These are phyloP conservation scores for Albatrellus ellisii DNA, from an alignment of 768 basidiomycete genomes.

Conservation along the genomic window DNA sequence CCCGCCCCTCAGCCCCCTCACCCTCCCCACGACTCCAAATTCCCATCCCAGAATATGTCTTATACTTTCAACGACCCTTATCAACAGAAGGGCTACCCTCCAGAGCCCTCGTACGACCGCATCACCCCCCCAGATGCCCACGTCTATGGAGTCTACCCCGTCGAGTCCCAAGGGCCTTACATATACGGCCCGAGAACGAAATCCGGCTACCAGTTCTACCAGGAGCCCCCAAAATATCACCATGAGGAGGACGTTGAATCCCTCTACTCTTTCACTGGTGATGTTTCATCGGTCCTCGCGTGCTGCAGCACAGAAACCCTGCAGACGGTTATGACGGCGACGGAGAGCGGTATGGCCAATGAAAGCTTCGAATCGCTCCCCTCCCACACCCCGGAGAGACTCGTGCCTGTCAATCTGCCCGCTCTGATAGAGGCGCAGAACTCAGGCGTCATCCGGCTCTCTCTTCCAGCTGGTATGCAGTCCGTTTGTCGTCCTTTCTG, in stretches of 20 bases:
- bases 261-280: slow-evolving; percentile 8
- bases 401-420: slow-evolving; percentile 10
- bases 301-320: slow-evolving; percentile 12
- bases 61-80: not conserved
- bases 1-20: not conserved
- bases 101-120: slow-evolving; percentile 11
- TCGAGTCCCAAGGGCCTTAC: slow-evolving; percentile 9
- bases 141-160: slow-evolving; percentile 12
- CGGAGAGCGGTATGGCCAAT: slow-evolving; percentile 3
- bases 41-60: not conserved
- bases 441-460: slow-evolving; percentile 9
- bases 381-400: slow-evolving; percentile 5
- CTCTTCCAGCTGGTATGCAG: slow-evolving; percentile 10
- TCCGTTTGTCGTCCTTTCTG: no score
- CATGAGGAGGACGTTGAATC: slow-evolving; percentile 11
- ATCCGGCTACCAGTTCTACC: slow-evolving; percentile 5
- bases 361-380: slow-evolving; percentile 2
- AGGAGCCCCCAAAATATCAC: not conserved
- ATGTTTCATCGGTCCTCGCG: slow-evolving; percentile 10
- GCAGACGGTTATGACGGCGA: no score
- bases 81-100: not conserved
- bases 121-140: slow-evolving; percentile 6
- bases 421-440: slow-evolving; percentile 13
- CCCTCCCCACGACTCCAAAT: not conserved
- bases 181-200: slow-evolving; percentile 12